A percentile compares a stretch with the other conserved stretches of the same genome.
Conservation (phyloP, 176 grass and related monocot genomes). For the Raddia distichophylla region DNA sequence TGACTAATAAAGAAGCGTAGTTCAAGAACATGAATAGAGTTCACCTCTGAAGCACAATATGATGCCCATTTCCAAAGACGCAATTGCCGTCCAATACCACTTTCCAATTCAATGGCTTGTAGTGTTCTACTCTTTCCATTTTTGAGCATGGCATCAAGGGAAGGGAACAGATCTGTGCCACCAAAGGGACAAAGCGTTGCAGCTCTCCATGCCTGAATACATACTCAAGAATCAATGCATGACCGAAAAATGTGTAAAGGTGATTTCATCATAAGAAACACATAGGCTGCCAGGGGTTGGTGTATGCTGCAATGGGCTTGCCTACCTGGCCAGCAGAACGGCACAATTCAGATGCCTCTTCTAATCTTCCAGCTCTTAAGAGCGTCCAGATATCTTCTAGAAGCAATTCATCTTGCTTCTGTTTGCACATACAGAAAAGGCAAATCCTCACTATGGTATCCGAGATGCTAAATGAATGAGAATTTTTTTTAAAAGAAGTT, state of each 20-base stretch:
- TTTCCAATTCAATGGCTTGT: constrained; percentile 94
- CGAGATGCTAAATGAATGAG: constrained; percentile 25
- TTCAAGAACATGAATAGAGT: background rate
- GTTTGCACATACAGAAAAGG: constrained; percentile 44
- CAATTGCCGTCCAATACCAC: constrained; percentile 78
- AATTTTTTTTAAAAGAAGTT: background rate
- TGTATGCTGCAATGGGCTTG: constrained; percentile 11
- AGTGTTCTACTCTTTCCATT: constrained; percentile 82
- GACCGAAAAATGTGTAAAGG: background rate
- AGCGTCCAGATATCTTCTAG: constrained; percentile 98
- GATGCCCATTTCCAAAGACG: constrained; percentile 99
- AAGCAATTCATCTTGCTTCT: constrained; percentile 97
- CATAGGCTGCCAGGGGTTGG: constrained; percentile 22
- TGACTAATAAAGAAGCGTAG: constrained; percentile 14
- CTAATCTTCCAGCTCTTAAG: constrained; percentile 87
- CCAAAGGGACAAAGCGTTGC: constrained; percentile 90
- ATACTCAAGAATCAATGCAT: constrained; percentile 23
- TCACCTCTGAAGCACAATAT: constrained; percentile 94
- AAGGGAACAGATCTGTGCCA: constrained; percentile 84
- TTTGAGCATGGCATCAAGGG: constrained; percentile 72
- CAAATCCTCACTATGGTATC: background rate
- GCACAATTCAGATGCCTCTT: constrained; percentile 92
- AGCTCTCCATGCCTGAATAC: constrained; percentile 90
- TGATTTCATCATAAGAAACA: constrained; percentile 21
- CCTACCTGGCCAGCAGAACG: constrained; percentile 92